A percentile compares a stretch with the other conserved stretches of the same genome.
phyloP scores from a whole-genome alignment of 345 rosid genomes.

The Hirschfeldia incana region DNA sequence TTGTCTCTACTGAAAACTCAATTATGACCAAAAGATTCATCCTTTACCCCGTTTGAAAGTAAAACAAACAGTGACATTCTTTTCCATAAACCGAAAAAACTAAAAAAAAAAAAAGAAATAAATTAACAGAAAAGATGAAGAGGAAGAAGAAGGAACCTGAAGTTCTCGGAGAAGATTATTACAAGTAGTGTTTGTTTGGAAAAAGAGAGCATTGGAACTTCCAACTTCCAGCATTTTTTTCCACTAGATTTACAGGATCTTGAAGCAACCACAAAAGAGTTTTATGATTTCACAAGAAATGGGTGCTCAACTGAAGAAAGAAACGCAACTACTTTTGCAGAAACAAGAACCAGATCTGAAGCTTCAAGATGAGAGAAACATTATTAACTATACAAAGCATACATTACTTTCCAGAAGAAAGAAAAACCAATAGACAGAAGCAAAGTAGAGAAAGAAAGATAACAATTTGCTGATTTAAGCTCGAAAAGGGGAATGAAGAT shows the following conservation, averaged over 20 bases:
- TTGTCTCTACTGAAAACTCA: constrained; percentile 44
- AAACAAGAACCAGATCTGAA: constrained; percentile 39
- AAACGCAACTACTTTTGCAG: constrained; percentile 19
- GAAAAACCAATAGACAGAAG: neutral
- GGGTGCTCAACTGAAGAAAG: neutral
- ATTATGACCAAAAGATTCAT: constrained; percentile 44
- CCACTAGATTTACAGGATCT: constrained; percentile 26
- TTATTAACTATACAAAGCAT: constrained; percentile 1
- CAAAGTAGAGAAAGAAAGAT: constrained; percentile 13
- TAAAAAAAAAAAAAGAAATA: neutral
- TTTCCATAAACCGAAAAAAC: constrained; percentile 27
- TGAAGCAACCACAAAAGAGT: constrained; percentile 21
- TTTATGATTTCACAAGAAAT: neutral
- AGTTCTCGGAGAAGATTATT: constrained; percentile 84
- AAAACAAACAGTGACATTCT: constrained; percentile 9
- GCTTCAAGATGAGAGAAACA: constrained; percentile 37
- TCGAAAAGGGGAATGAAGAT: constrained; percentile 23
- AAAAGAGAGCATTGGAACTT: constrained; percentile 50
- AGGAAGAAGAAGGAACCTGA: constrained; percentile 60
- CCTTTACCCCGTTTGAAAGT: constrained; percentile 28
- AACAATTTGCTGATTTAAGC: constrained; percentile 47
- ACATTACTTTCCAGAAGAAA: constrained; percentile 23
- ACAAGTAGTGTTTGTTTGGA: constrained; percentile 66
- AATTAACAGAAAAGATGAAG: neutral
- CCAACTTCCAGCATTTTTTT: constrained; percentile 72